Evolutionary conservation across 2,329 filamentous ascomycete species (phyloP), one percentile per base, ranked within the genome.

Genomic region (Aspergillus puulaauensis): DNA sequence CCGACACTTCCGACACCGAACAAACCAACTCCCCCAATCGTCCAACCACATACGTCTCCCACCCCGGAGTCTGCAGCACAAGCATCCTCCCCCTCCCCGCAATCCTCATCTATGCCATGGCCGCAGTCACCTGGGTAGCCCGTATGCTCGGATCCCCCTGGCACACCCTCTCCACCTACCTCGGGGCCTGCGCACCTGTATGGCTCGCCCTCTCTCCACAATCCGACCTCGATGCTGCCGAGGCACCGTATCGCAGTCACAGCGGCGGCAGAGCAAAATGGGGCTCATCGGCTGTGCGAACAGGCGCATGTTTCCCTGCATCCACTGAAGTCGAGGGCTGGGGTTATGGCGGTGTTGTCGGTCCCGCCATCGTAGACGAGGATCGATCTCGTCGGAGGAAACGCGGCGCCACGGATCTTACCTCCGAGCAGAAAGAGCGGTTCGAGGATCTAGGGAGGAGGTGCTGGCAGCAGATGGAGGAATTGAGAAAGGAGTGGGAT

Each of bases 51-150:
- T 96, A 95, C 76, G 72, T 96, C 60, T 82, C 87, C 0, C 95
- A 99, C 71, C 95, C 95, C 0, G 95, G 95, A 61, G 84, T 99
- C 61, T 90, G 93, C 63, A 88, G 85, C 53, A 96, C 93, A 2
- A 84, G 86, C 1, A 89, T 99, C 62, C 84, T 97, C 62, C 87
- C 90, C 1, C 82, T 97, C 7, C 83, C 85, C 51, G 81, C 83
- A 63, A 79, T 92, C 63, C 81, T 96, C 59, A 83, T 86, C 62
- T 87, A 85, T 72, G 79, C 83, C 60, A 95, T 95, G 83, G 75
- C 84, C 51, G 69, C 84, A 19, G 79, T 83, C 3, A 87, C 96
- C 71, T 87, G 87, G 71, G 44, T 96, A 15, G 86, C 86, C 14
- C 90, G 93, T 62, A 86, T 84, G 79, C 71, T 92, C 24, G 95